phyloP scores from a whole-genome alignment of 805 yeast genomes.

The Cyberlindnera subsufficiens region DNA sequence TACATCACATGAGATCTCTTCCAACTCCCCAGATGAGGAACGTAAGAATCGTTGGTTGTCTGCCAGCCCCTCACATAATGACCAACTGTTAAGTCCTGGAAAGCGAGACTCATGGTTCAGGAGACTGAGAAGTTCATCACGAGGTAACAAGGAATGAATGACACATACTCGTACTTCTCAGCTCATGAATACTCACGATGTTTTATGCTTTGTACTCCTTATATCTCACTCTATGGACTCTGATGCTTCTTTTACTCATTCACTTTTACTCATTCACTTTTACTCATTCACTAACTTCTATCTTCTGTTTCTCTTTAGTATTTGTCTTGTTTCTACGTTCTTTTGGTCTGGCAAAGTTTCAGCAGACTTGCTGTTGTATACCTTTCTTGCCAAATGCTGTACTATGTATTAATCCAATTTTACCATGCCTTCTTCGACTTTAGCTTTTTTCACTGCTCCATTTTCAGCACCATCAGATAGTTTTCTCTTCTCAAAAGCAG shows the following conservation, averaged over 20 bases:
- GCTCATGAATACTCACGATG: no score
- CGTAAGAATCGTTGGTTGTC: slow-evolving; percentile 25
- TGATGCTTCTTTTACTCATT: no score
- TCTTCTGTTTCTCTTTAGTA: no score
- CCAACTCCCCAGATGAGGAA: slow-evolving; percentile 21
- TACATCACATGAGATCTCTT: not conserved
- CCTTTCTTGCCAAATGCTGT: not conserved
- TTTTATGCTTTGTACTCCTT: no score
- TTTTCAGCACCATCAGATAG: slow-evolving; percentile 7
- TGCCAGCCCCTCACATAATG: not conserved
- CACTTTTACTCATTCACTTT: no score
- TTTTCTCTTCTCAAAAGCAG: slow-evolving; percentile 19
- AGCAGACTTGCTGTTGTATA: no score
- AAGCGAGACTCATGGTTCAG: slow-evolving; percentile 36
- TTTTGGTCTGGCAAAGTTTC: no score
- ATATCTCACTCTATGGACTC: no score
- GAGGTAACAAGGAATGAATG: slow-evolving; percentile 9
- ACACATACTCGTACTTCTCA: not conserved
- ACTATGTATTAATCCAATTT: slow-evolving; percentile 1
- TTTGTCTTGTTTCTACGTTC: no score
- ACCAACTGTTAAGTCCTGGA: not conserved
- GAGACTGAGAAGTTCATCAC: slow-evolving; percentile 34
- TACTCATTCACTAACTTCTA: no score
- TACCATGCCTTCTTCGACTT: slow-evolving; percentile 6
- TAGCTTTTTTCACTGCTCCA: slow-evolving; percentile 5